A percentile compares a stretch with the other conserved stretches of the same genome.
phyloP scores from a whole-genome alignment of 1,284 basidiomycete genomes.

The Ganoderma boninense region DNA sequence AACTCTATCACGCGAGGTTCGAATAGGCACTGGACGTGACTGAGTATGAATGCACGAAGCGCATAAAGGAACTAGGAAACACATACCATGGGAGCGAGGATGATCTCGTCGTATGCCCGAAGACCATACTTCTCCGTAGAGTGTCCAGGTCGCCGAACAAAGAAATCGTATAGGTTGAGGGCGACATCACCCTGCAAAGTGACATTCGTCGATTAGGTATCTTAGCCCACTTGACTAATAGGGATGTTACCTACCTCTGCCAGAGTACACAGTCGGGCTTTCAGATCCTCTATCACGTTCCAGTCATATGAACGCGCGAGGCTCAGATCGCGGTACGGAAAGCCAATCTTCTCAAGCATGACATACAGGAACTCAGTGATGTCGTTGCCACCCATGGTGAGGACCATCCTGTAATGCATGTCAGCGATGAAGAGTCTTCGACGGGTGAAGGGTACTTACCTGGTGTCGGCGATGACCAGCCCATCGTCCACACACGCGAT shows the following conservation, averaged over 20 bases:
- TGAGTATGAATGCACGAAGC: not conserved
- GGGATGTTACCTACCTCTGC: conserved; percentile 69
- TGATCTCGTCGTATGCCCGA: conserved; percentile 95
- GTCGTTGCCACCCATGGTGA: conserved; percentile 94
- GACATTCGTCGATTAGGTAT: not conserved
- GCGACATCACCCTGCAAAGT: conserved; percentile 79
- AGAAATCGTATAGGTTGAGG: conserved; percentile 89
- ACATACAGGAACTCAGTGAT: conserved; percentile 90
- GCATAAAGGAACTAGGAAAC: no score
- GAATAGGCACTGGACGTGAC: conserved; percentile 77
- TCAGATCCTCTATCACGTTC: conserved; percentile 90
- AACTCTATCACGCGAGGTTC: conserved; percentile 94
- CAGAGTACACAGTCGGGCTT: conserved; percentile 83
- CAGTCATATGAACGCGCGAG: conserved; percentile 84
- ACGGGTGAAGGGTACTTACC: conserved; percentile 53
- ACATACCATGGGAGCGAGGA: conserved; percentile 91
- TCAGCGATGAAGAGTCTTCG: conserved; percentile 1
- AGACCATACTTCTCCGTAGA: conserved; percentile 90
- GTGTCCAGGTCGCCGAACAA: conserved; percentile 79
- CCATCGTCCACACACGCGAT: conserved; percentile 98
- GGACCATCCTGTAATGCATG: conserved; percentile 66
- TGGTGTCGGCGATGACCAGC: conserved; percentile 86
- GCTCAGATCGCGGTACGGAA: conserved; percentile 89
- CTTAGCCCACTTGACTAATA: not conserved
- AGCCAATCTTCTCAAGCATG: conserved; percentile 82